phyloP scores from a whole-genome alignment of 2,329 filamentous ascomycete genomes.

The Botrytis porri region DNA sequence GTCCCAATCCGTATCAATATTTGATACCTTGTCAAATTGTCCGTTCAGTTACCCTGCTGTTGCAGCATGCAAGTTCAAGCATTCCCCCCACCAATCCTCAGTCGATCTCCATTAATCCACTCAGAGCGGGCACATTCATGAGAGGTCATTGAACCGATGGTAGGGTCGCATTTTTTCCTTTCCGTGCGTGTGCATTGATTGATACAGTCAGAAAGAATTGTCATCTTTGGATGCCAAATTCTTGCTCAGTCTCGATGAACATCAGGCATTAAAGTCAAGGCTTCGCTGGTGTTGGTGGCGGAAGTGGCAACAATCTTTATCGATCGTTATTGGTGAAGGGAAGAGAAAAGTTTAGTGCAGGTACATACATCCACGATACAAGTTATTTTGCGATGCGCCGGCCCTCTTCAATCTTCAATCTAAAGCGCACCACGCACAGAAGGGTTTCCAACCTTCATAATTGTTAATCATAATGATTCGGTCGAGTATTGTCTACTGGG shows the following conservation, averaged over 20 bases:
- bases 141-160: constrained; percentile 12
- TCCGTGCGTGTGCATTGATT: constrained; percentile 13
- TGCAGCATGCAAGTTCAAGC: constrained; percentile 23
- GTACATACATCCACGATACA: constrained; percentile 17
- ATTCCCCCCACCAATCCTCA: constrained; percentile 17
- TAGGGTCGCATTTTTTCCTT: constrained; percentile 2
- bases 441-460: constrained; percentile 7
- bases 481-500: constrained; percentile 21
- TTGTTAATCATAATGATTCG: constrained; percentile 26
- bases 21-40: constrained; percentile 3
- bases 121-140: constrained; percentile 16
- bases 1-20: constrained; percentile 16
- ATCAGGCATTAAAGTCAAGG: constrained; percentile 18
- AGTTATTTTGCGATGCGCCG: constrained; percentile 21
- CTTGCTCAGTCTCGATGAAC: constrained; percentile 19
- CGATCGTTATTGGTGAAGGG: not conserved
- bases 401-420: constrained; percentile 21
- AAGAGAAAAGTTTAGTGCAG: constrained; percentile 1
- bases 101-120: not conserved
- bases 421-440: constrained; percentile 4
- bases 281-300: constrained; percentile 19
- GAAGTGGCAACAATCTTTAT: constrained; percentile 21
- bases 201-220: constrained; percentile 17
- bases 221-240: constrained; percentile 2
- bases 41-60: constrained; percentile 5